Base-by-base conservation (phyloP, 2,329 filamentous ascomycete genomes). In the Catunica adiposa region DNA sequence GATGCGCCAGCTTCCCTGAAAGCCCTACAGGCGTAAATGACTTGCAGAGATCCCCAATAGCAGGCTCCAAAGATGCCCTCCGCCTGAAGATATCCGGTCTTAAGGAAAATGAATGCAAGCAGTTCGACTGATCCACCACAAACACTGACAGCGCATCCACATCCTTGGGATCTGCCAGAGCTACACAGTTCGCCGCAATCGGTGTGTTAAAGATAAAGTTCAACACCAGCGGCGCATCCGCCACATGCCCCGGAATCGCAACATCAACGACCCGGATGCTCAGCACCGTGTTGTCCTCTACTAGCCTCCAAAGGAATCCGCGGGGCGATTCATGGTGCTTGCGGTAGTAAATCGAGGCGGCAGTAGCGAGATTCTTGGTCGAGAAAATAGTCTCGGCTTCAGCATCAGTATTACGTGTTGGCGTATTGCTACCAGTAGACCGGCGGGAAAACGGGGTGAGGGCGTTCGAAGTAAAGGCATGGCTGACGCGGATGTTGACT, bases 261-360 rank as follows among this genome's bases (percentile, higher is more conserved):
- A 96, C 71, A 68, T 98, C 92, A 59, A 86, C 80, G 42, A 81
- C 82, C 64, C 87, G 84, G 53, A 98, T 75, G 69, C 92, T 90
- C 62, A 98, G 74, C 60, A 88, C 74, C 61, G 79, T 85, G 64
- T 82, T 80, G 63, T 87, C 81, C 64, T 94, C 84, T 59, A 96
- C 71, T 40, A 97, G 77, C 62, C 90, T 80, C 92, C 92, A 98
- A 51, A 95, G 76, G 65, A 97, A 94, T 68, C 80, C 87, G 65
- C 86, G 82, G 40, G 92, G 92, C 60, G 84, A 82, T 60, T 78
- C 74, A 64, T 84, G 80, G 66, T 84, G 78, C 66, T 79, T 78
- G 56, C 92, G 82, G 68, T 94, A 89, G 71, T 87, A 95, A 56
- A 97, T 77, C 1, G 87, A 88, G 26, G 87, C 84, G 31, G 89